Conservation (phyloP, 345 rosid genomes). For the Luvunga scandens region DNA sequence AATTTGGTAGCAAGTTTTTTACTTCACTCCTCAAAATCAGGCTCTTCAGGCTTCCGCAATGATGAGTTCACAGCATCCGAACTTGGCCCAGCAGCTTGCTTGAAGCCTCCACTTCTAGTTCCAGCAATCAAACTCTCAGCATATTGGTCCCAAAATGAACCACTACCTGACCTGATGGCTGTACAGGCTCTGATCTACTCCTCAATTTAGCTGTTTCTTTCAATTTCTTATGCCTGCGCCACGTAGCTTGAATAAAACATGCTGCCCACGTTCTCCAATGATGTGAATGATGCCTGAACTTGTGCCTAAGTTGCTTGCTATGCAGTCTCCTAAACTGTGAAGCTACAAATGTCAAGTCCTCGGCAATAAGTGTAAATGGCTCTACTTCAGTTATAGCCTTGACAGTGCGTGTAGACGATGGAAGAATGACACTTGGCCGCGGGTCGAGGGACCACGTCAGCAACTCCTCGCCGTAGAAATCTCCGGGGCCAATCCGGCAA, state of each 20-base stretch:
- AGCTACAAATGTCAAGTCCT: conserved; percentile 32
- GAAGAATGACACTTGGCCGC: conserved; percentile 17
- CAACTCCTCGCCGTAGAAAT: conserved; percentile 18
- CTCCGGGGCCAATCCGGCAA: conserved; percentile 26
- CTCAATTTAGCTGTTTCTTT: conserved; percentile 8
- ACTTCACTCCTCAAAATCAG: conserved; percentile 24
- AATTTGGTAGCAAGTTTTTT: neutral
- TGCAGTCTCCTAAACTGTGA: conserved; percentile 33
- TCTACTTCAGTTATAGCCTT: conserved; percentile 30
- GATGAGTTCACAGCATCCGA: conserved; percentile 9
- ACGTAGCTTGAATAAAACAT: conserved; percentile 31
- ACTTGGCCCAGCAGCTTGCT: conserved; percentile 14
- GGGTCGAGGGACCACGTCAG: conserved; percentile 27
- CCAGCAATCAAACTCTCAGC: conserved; percentile 22
- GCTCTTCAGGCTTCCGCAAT: conserved; percentile 38
- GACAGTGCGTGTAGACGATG: conserved; percentile 33
- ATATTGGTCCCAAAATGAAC: conserved; percentile 14
- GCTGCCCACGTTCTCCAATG: conserved; percentile 38
- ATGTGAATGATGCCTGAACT: conserved; percentile 28
- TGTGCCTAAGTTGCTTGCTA: conserved; percentile 25
- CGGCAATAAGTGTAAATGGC: conserved; percentile 29
- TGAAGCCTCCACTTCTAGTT: conserved; percentile 22
- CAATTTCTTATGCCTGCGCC: conserved; percentile 21
- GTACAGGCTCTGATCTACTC: conserved; percentile 9
- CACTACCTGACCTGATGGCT: conserved; percentile 4